These are phyloP conservation scores for Verticillium klebahnii DNA, from an alignment of 2,329 filamentous ascomycete species.

Conservation along the genomic window DNA sequence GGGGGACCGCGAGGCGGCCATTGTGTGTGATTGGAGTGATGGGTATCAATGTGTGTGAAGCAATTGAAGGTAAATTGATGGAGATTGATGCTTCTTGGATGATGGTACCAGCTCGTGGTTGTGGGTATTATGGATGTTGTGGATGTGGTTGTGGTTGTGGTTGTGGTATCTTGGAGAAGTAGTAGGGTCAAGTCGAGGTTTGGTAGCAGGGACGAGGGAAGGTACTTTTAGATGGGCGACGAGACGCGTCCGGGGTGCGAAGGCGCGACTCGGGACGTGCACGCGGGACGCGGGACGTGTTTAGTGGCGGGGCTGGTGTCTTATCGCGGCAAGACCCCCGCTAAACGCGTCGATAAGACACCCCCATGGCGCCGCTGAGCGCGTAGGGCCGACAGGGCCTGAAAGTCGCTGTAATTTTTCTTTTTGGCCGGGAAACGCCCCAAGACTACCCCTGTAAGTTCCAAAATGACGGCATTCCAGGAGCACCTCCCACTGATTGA, in stretches of 20 bases:
- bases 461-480: neutral
- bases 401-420: neutral
- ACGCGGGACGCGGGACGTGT: slow-evolving; percentile 1
- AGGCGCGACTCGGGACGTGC: neutral
- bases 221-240: neutral
- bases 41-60: neutral
- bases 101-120: neutral
- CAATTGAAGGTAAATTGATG: neutral
- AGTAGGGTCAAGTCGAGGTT: neutral
- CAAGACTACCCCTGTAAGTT: neutral
- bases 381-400: neutral
- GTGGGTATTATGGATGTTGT: neutral
- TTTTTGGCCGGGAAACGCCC: neutral
- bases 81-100: neutral
- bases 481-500: neutral
- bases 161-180: neutral
- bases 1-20: slow-evolving; percentile 45
- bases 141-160: neutral
- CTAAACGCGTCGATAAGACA: neutral
- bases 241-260: neutral
- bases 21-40: slow-evolving; percentile 20
- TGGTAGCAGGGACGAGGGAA: neutral
- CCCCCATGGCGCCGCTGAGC: neutral
- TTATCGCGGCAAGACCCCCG: neutral
- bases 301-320: neutral